phyloP scores from a whole-genome alignment of 179 eudicot genomes.

The Dionaea muscipula region DNA sequence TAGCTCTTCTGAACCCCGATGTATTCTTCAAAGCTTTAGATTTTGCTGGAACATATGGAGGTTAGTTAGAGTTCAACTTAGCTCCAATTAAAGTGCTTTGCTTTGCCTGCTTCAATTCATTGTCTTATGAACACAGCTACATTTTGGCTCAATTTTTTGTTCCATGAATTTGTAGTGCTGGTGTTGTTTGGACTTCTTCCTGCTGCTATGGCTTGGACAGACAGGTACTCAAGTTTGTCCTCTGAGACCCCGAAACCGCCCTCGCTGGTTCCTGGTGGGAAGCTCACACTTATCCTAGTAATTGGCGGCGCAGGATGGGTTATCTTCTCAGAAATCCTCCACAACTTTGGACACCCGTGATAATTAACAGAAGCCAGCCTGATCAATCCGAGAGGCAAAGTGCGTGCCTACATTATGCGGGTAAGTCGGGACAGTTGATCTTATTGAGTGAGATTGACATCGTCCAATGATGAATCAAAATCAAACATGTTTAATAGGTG shows the following conservation, averaged over 20 bases:
- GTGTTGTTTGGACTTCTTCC: slow-evolving; percentile 92
- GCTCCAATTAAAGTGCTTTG: too few species aligned
- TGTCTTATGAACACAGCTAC: too few species aligned
- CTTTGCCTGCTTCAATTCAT: too few species aligned
- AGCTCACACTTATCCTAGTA: slow-evolving; percentile 59
- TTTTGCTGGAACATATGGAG: slow-evolving; percentile 97
- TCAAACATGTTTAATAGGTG: too few species aligned
- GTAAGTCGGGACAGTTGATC: too few species aligned
- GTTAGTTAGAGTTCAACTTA: slow-evolving; percentile 19
- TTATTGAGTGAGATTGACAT: too few species aligned
- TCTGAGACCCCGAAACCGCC: slow-evolving; percentile 32
- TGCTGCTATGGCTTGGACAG: slow-evolving; percentile 90
- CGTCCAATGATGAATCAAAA: too few species aligned
- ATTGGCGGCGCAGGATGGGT: slow-evolving; percentile 56
- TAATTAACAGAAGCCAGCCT: too few species aligned
- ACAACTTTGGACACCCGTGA: slow-evolving; percentile 29
- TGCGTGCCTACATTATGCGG: too few species aligned
- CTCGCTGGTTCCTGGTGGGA: slow-evolving; percentile 73
- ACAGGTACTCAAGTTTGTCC: slow-evolving; percentile 49
- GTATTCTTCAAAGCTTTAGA: slow-evolving; percentile 95
- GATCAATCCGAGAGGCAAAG: too few species aligned
- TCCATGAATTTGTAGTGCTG: slow-evolving; percentile 32
- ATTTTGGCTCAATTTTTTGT: too few species aligned
- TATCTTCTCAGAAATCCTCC: slow-evolving; percentile 50
- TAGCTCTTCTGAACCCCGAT: slow-evolving; percentile 71